Base-by-base conservation (phyloP, 768 basidiomycete species). In the Xerocomus potaroensis region DNA sequence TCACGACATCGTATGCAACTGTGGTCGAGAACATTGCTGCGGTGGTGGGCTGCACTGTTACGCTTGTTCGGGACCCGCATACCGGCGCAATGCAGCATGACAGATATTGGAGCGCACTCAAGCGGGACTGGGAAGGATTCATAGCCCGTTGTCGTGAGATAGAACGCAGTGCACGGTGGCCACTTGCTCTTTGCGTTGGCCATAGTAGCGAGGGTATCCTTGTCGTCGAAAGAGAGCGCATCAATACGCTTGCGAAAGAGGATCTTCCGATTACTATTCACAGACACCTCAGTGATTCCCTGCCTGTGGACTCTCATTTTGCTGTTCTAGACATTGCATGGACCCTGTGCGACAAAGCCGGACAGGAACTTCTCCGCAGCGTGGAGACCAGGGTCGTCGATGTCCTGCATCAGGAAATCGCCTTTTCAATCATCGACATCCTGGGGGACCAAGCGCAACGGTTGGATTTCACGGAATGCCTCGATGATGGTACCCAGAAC, bases 91-190 rank as follows among this genome's bases (percentile, higher is more conserved):
- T 81, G 37, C 82, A 86, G 53, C 75, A 91, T 59, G 79, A 81
- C 36, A 83, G 81, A 35, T 92, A 91, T 61, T 86, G 89, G 81
- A 85, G 79, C 55, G 82, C 85, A 0, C 66, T 96, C 56, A 93
- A 90, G 64, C 72, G 88, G 37, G 93, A 97, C 57, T 98, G 95
- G 94, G 88, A 97, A 60, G 92, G 94, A 3, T 94, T 97, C 58
- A 82, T 94, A 50, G 87, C 93, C 8, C 78, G 90, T 47, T 93
- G 91, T 59, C 80, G 87, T 43, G 91, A 92, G 53, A 74, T 93
- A n/a, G 94, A 96, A 67, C 83, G 88, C 34, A 81, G 81, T 50
- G 87, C 85, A 27, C 78, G 88, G 35, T 85, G 87, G 80, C 91
- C 91, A 2, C 75, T 91, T 22, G 75, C 75, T 14, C 73, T 91